Evolutionary conservation across 805 yeast genomes (phyloP).

Genomic region (Suhomyces sp.): DNA sequence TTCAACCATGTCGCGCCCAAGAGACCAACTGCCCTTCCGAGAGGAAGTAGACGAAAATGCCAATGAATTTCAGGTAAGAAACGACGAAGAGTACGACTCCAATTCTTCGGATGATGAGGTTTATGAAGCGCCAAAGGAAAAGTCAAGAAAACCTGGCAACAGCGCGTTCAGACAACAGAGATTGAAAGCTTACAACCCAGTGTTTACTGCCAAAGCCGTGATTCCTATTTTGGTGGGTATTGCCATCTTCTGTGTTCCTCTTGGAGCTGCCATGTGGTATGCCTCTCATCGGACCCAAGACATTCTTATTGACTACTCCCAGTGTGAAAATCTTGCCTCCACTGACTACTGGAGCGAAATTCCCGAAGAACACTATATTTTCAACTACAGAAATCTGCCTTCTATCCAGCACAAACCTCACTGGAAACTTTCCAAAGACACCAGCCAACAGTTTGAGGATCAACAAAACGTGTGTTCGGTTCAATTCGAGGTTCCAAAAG

Average conservation of each 20-base stretch:
- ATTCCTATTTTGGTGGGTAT: conserved; percentile 38
- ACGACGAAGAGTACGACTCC: conserved; percentile 27
- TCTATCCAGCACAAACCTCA: conserved; percentile 19
- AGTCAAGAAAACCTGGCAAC: conserved; percentile 63
- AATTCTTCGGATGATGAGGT: conserved; percentile 41
- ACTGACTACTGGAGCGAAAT: conserved; percentile 30
- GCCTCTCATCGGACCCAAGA: conserved; percentile 40
- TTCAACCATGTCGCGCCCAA: background rate
- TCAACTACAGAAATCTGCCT: conserved; percentile 28
- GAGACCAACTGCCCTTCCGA: background rate
- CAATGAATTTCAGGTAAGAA: background rate
- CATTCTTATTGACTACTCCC: conserved; percentile 39
- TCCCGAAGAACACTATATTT: conserved; percentile 39
- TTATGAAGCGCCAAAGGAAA: conserved; percentile 33
- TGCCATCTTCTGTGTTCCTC: conserved; percentile 40
- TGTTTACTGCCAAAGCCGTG: conserved; percentile 41
- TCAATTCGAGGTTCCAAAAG: conserved; percentile 37
- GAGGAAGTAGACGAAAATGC: background rate
- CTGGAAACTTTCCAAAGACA: conserved; percentile 39
- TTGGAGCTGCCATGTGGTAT: conserved; percentile 48
- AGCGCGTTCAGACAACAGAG: conserved; percentile 57
- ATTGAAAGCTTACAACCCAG: conserved; percentile 48
- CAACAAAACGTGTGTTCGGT: conserved; percentile 46
- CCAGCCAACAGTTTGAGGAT: conserved; percentile 46
- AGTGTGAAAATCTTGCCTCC: conserved; percentile 37